Evolutionary conservation across 345 rosid species (phyloP).

Genomic region (Luvunga scandens): DNA sequence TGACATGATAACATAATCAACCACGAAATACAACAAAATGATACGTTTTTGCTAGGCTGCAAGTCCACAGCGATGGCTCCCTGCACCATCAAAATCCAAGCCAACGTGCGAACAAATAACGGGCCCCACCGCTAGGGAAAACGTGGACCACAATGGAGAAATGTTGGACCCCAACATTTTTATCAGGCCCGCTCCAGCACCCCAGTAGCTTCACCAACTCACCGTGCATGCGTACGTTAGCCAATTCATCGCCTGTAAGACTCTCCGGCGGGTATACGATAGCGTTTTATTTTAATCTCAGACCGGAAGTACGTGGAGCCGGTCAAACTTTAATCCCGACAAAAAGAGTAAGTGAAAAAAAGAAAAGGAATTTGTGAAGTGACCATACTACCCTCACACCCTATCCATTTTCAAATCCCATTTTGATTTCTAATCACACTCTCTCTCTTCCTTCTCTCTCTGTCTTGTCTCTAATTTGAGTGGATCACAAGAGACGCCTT

Average conservation of each 20-base stretch:
- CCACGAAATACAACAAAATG: not conserved
- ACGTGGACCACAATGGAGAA: not conserved
- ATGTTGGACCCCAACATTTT: not conserved
- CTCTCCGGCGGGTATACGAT: constrained; percentile 15
- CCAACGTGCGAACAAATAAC: not conserved
- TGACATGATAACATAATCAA: not conserved
- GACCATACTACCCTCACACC: constrained; percentile 52
- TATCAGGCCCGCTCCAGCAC: not conserved
- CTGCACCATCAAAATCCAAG: too few relatives aligned
- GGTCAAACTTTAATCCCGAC: constrained; percentile 3
- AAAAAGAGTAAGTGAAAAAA: not conserved
- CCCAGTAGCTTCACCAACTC: not conserved
- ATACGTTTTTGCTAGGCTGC: too few relatives aligned
- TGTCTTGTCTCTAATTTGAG: constrained; percentile 12
- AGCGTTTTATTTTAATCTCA: not conserved
- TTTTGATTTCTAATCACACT: constrained; percentile 14
- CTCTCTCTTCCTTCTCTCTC: constrained; percentile 17
- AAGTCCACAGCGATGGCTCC: not conserved
- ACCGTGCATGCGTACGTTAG: constrained; percentile 13
- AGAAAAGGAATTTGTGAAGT: not conserved
- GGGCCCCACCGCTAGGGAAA: not conserved
- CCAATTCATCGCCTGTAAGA: not conserved
- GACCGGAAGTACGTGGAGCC: constrained; percentile 8
- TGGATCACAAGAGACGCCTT: constrained; percentile 55
- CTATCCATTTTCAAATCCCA: constrained; percentile 37